A percentile compares a stretch with the other conserved stretches of the same genome.
Evolutionary conservation across 768 basidiomycete genomes (phyloP).

Genomic region (Hericium coralloides): DNA sequence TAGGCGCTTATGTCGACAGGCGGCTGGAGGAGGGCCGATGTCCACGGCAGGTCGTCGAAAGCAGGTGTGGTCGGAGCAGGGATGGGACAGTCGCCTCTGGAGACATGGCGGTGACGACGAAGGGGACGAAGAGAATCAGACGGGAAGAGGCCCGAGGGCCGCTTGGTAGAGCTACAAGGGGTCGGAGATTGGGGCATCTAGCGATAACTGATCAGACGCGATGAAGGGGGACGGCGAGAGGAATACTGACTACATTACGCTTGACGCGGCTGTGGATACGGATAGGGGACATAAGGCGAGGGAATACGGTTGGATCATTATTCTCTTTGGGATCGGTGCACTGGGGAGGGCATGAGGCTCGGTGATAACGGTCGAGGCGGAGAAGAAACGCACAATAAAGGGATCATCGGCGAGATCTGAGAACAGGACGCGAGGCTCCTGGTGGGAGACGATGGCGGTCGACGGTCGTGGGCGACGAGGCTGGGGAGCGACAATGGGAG

Average conservation of each 20-base stretch:
- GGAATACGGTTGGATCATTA: conserved; percentile 5
- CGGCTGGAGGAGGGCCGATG: conserved; percentile 11
- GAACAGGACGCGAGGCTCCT: conserved; percentile 1
- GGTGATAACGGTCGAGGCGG: background rate
- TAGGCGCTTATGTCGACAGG: conserved; percentile 6
- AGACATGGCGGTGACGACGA: conserved; percentile 13
- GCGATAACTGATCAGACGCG: background rate
- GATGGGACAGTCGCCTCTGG: conserved; percentile 1
- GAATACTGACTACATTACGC: conserved; percentile 6
- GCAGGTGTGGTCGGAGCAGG: conserved; percentile 4
- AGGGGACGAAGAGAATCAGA: conserved; percentile 11
- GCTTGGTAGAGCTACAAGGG: conserved; percentile 14
- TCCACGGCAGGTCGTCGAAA: conserved; percentile 15
- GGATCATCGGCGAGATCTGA: conserved; percentile 12
- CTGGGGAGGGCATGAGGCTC: background rate
- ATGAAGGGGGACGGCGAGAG: background rate
- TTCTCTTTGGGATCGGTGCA: conserved; percentile 6
- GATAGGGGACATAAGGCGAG: conserved; percentile 14
- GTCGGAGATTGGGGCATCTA: conserved; percentile 15
- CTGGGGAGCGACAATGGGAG: conserved; percentile 14
- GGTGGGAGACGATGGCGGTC: conserved; percentile 7
- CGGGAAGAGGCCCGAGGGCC: conserved; percentile 1
- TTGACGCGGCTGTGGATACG: conserved; percentile 9
- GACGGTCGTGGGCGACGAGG: conserved; percentile 7
- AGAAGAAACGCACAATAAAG: conserved; percentile 11